Evolutionary conservation across 352 stramenopile genomes (phyloP).

Genomic region (Globisporangium recalcitrans): DNA sequence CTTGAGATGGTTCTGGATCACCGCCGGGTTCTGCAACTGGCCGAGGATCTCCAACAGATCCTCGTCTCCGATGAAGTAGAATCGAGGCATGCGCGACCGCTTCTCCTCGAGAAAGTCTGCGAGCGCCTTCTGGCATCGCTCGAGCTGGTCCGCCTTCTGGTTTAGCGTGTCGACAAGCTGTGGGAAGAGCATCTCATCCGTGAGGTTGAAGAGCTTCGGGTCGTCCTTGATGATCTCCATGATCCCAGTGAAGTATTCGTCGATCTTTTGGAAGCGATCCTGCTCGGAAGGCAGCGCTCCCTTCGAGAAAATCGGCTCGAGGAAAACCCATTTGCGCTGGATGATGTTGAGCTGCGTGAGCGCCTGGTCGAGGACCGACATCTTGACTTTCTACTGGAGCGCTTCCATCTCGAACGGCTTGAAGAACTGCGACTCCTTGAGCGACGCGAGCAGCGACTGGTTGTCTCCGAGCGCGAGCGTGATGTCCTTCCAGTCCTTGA

Average conservation of each 20-base stretch:
- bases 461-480: slow-evolving; percentile 94
- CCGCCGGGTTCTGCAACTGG: slow-evolving; percentile 87
- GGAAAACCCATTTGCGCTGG: slow-evolving; percentile 95
- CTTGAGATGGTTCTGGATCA: slow-evolving; percentile 95
- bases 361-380: slow-evolving; percentile 79
- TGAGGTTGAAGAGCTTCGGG: slow-evolving; percentile 90
- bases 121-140: slow-evolving; percentile 92
- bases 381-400: slow-evolving; percentile 88
- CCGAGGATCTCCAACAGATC: slow-evolving; percentile 95
- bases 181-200: slow-evolving; percentile 89
- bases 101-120: slow-evolving; percentile 94
- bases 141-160: slow-evolving; percentile 91
- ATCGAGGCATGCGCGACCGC: slow-evolving; percentile 89
- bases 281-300: slow-evolving; percentile 91
- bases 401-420: slow-evolving; percentile 92
- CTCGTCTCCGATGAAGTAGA: slow-evolving; percentile 97
- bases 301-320: slow-evolving; percentile 95
- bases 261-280: slow-evolving; percentile 86
- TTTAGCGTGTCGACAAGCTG: slow-evolving; percentile 73
- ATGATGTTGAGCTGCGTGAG: slow-evolving; percentile 87
- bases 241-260: slow-evolving; percentile 93
- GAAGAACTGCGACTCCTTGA: slow-evolving; percentile 96
- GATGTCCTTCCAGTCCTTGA: slow-evolving; percentile 95
- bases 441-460: slow-evolving; percentile 89
- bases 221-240: slow-evolving; percentile 87